A percentile compares a stretch with the other conserved stretches of the same genome.
phyloP scores from a whole-genome alignment of 1,284 basidiomycete genomes.

The Sporisorium scitamineum region DNA sequence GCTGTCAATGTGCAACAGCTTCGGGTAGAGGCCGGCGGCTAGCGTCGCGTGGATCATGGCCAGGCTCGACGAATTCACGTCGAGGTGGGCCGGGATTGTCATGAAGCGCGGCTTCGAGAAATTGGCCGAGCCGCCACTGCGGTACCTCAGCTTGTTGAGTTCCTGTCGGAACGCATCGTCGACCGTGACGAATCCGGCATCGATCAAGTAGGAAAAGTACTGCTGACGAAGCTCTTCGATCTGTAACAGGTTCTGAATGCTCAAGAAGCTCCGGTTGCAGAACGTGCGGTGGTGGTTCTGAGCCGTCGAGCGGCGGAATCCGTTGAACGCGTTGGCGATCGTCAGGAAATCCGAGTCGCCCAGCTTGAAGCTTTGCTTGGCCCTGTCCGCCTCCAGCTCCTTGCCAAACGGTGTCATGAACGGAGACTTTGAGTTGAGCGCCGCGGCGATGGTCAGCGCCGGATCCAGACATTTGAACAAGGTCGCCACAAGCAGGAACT shows the following conservation, averaged over 20 bases:
- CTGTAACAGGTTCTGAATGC: slow-evolving; percentile 90
- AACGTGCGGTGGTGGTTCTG: slow-evolving; percentile 75
- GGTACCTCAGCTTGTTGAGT: slow-evolving; percentile 74
- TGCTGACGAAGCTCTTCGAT: slow-evolving; percentile 97
- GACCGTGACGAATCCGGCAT: slow-evolving; percentile 85
- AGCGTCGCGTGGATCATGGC: slow-evolving; percentile 84
- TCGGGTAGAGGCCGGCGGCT: slow-evolving; percentile 90
- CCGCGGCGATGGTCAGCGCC: slow-evolving; percentile 90
- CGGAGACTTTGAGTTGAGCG: slow-evolving; percentile 91
- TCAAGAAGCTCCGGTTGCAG: slow-evolving; percentile 85
- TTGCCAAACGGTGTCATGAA: slow-evolving; percentile 87
- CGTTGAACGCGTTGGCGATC: slow-evolving; percentile 87
- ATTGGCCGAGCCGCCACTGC: slow-evolving; percentile 67
- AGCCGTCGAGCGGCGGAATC: slow-evolving; percentile 84
- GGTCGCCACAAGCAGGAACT: slow-evolving; percentile 88
- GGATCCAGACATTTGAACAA: slow-evolving; percentile 92
- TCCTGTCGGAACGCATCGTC: slow-evolving; percentile 78
- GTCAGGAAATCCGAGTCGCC: slow-evolving; percentile 98
- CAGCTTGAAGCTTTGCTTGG: slow-evolving; percentile 82
- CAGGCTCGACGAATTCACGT: slow-evolving; percentile 76
- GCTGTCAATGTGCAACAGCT: slow-evolving; percentile 81
- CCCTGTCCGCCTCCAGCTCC: slow-evolving; percentile 86
- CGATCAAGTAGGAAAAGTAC: slow-evolving; percentile 82
- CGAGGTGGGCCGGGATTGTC: slow-evolving; percentile 76
- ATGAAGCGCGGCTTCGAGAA: slow-evolving; percentile 79